These are phyloP conservation scores for Diaporthe humulicola DNA, from an alignment of 2,329 filamentous ascomycete genomes.

Conservation along the genomic window DNA sequence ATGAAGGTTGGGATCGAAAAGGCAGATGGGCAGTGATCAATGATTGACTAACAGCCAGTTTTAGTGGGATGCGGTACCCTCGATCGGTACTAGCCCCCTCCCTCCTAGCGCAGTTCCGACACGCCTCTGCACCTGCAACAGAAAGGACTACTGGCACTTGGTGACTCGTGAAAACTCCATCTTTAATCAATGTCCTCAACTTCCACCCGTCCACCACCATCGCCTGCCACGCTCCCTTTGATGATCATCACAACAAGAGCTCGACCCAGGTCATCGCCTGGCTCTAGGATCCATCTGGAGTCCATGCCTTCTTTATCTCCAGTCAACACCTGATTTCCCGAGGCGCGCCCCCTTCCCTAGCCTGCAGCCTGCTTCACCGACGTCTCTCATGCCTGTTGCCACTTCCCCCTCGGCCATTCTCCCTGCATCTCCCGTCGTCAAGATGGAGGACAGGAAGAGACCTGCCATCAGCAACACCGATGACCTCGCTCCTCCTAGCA, in stretches of 20 bases:
- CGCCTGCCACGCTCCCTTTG: conserved; percentile 45
- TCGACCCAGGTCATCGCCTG: conserved; percentile 51
- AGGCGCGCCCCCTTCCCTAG: conserved; percentile 64
- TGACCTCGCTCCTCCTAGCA: conserved; percentile 88
- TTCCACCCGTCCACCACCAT: conserved; percentile 29
- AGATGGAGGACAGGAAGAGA: conserved; percentile 99
- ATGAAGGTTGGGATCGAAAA: conserved; percentile 8
- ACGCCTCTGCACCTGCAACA: conserved; percentile 22
- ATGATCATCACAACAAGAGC: conserved; percentile 51
- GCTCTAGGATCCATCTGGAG: conserved; percentile 44
- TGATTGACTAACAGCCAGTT: conserved; percentile 3
- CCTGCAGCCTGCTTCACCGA: conserved; percentile 67
- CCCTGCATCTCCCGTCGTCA: conserved; percentile 85
- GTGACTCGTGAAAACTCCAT: conserved; percentile 40
- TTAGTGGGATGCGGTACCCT: conserved; percentile 26
- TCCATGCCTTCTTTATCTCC: conserved; percentile 35
- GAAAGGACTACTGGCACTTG: conserved; percentile 33
- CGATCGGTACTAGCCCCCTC: conserved; percentile 35
- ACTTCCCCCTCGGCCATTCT: conserved; percentile 77
- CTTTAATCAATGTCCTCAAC: conserved; percentile 46
- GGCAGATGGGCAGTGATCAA: not conserved
- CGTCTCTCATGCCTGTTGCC: conserved; percentile 84
- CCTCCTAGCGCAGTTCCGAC: conserved; percentile 21
- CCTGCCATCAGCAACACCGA: conserved; percentile 84
- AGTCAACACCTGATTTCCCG: conserved; percentile 33